These are phyloP conservation scores for Clathrospora elynae DNA, from an alignment of 2,329 filamentous ascomycete species.

Conservation along the genomic window DNA sequence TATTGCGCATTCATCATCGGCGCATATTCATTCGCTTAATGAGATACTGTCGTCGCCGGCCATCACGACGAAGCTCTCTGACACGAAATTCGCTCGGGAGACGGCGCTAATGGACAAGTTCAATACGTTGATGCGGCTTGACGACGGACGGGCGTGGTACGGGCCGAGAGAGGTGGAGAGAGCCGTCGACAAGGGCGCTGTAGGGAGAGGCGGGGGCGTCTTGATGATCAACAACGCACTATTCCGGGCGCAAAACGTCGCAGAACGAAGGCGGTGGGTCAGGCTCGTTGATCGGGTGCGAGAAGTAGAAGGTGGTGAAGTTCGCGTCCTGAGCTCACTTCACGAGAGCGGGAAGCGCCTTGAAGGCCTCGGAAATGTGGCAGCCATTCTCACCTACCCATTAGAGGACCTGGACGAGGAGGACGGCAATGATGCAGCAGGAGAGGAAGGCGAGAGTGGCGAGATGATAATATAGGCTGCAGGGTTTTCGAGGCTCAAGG, in stretches of 20 bases:
- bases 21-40: constrained; percentile 83
- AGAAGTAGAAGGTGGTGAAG: constrained; percentile 79
- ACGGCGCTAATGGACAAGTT: constrained; percentile 85
- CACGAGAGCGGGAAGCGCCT: constrained; percentile 91
- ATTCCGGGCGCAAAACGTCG: constrained; percentile 82
- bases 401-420: constrained; percentile 77
- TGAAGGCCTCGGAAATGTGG: constrained; percentile 83
- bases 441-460: constrained; percentile 18
- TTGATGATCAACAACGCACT: constrained; percentile 85
- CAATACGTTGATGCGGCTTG: constrained; percentile 74
- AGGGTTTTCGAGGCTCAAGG: no score
- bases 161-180: constrained; percentile 79
- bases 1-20: constrained; percentile 82
- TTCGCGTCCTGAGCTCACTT: constrained; percentile 85
- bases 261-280: constrained; percentile 79
- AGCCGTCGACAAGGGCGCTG: constrained; percentile 84
- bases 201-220: constrained; percentile 82
- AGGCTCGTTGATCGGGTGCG: constrained; percentile 85
- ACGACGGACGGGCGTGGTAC: constrained; percentile 91
- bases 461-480: constrained; percentile 38
- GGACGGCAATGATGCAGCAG: constrained; percentile 35
- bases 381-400: constrained; percentile 88
- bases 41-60: constrained; percentile 84
- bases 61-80: constrained; percentile 75
- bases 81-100: constrained; percentile 87